Evolutionary conservation across 441 rosid genomes (phyloP), one percentile per base, ranked within the genome.

Genomic region (Theobroma grandiflorum): DNA sequence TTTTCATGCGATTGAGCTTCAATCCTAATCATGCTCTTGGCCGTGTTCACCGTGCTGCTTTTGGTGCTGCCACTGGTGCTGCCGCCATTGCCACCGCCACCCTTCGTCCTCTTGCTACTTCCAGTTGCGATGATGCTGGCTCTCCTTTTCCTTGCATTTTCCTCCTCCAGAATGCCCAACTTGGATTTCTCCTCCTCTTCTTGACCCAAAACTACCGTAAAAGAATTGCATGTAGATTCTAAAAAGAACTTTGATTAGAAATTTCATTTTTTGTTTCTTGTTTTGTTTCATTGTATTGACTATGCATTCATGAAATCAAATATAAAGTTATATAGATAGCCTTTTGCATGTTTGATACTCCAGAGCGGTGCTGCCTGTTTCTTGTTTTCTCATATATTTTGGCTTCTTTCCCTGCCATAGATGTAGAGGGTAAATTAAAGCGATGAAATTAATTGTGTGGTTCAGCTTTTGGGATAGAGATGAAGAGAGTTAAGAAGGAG

Each of bases 61-160:
- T 75, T 84, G 68, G 73, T 81, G 40, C 76, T 86, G 16, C 88
- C 88, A 4, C 73, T 84, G 75, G 82, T 84, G 4, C 38, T 86
- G 85, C 88, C 86, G 8, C 84, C 86, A 50, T 70, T 86, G 70
- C 75, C 86, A 11, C 86, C 86, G 0, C 86, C 88, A 53, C 89
- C 87, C 2, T 14, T 70, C 11, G 3, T 73, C 53, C 72, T 84
- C 9, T 49, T 86, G 15, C 69, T 73, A 50, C 0, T 86, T 38
- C 89, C 87, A 0, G 80, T 86, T 63, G 2, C 82, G 7, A 76
- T 86, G 52, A 66, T 86, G 86, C 8, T 35, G 65, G 78, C 84
- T n/a, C 85, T 87, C 58, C 37, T 86, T 72, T 84, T 80, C 80
- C 57, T 84, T 80, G 89, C 87, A 4, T 78, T 84, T 1, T 65